Base-by-base conservation (phyloP, 2,329 filamentous ascomycete species). In the Xylariales sp. region DNA sequence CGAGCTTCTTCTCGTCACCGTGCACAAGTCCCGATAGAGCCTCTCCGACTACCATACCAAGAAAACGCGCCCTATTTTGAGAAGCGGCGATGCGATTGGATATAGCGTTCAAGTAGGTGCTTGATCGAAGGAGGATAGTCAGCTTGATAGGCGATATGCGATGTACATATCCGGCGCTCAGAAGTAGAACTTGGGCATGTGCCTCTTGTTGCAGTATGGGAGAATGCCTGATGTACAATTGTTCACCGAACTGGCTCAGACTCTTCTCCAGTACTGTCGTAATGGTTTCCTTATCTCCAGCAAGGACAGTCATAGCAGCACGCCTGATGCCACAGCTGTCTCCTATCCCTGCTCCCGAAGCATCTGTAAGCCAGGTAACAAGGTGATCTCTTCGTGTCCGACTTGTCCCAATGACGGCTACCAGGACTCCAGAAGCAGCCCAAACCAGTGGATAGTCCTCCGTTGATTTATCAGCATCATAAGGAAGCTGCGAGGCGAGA, bases 191-290 rank as follows among this genome's bases (percentile, higher is more conserved):
- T 62, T 97, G 88, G 2, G 86, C 78, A 56, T 90, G 84, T 19
- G 82, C 88, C 74, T 97, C 88, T 73, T 98, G 93, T 55, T 90
- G 86, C 28, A 93, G 58, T n/a, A 86, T 78, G 4, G 90, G 83
- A 0, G 85, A 79, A 61, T 97, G 89, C 44, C 80, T 86, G 51
- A 97, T 88, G 54, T 89, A 95, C 9, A 97, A 69, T 37, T 85
- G 80, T 53, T 96, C 90, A 1, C 88, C 87, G 60, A 97, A 95
- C 36, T 84, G 78, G 28, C 69, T 70, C 36, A 95, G 66, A 36
- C 74, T 78, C 55, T 80, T 87, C 53, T 89, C 80, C 42, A 91
- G 59, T 25, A 86, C 66, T 0, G 59, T 66, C 4, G 71, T 64
- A 2, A 88, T 63, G 15, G 63, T 64, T 1, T 71, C 70, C 45